Base-by-base conservation (phyloP, 108 stramenopile genomes). In the Ochromonas danica region DNA sequence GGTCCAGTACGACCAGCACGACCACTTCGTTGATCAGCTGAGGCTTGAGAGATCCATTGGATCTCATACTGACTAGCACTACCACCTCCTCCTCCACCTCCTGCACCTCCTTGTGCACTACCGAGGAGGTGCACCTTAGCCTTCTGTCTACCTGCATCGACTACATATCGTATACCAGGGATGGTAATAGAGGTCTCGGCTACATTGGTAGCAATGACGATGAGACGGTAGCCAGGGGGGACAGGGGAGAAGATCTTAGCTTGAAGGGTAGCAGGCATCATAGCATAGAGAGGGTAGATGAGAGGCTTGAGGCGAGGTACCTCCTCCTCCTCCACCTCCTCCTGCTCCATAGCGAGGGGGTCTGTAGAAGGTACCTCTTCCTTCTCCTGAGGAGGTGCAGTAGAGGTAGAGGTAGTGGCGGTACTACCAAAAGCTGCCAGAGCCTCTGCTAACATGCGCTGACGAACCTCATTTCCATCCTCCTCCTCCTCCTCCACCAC, bases 121-220 rank as follows among this genome's bases (percentile, higher is more conserved):
- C 6, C 45, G 22, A 22, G 6, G 45, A 51, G 22, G 45, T 51
- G 6, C 22, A 81, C 93, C 31, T 93, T 85, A 79, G 92, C 92
- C 87, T 99, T 99, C 78, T 91, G 89, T 42, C 97, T 82, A 2
- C 98, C 98, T 43, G 90, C 91, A 82, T 99, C 98, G n/a, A 99
- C 97, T 22, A 99, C 98, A 77, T 99, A 98, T 27, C 88, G 86
- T 43, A 89, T 87, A 42, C 84, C 87, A 40, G 92, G 91, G 71
- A 92, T 92, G 39, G 94, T 94, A 39, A 95, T 82, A 70, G 86
- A 88, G 0, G 98, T 99, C 88, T 99, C 98, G 0, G 97, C 96
- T 42, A 99, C 94, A 85, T 99, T 97, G 14, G 98, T 99, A 25
- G 98, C 92, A 30, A 96, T 83, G 0, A 99, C 95, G 71, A 99